Evolutionary conservation across 306 rosid genomes (phyloP).

Genomic region (Inga oerstediana): DNA sequence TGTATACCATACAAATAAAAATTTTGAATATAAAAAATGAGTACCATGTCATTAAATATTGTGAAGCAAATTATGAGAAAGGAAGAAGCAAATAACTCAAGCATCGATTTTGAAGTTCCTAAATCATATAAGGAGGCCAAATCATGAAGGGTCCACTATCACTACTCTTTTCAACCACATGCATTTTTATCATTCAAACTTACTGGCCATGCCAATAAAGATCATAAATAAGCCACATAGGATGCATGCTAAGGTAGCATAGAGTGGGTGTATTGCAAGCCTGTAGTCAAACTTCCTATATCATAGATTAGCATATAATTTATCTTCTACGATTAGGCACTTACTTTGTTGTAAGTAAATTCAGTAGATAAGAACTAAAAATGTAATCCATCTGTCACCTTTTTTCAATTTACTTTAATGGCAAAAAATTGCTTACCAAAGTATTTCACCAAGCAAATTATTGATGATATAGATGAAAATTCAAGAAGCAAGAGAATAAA

Average conservation of each 20-base stretch:
- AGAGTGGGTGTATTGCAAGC: not conserved
- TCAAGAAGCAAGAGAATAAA: not conserved
- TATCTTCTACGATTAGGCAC: not conserved
- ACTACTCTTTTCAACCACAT: not conserved
- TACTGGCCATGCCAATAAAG: not conserved
- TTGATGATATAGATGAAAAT: too few species aligned
- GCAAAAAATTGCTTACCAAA: not conserved
- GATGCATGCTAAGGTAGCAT: not conserved
- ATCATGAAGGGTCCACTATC: not conserved
- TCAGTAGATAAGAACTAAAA: not conserved
- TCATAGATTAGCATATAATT: not conserved
- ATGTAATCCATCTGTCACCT: not conserved
- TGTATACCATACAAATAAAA: not conserved
- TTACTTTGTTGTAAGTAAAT: not conserved
- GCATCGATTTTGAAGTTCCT: not conserved
- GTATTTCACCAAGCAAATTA: not conserved
- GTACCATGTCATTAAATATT: not conserved
- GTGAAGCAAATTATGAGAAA: not conserved
- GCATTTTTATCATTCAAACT: slow-evolving; percentile 1
- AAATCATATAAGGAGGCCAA: not conserved
- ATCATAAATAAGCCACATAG: not conserved
- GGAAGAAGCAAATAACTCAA: not conserved
- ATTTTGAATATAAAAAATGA: not conserved
- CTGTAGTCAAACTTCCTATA: not conserved
- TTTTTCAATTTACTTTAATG: not conserved